Conservation (phyloP, 139 green algal species). For the Coelastrella sp. region DNA sequence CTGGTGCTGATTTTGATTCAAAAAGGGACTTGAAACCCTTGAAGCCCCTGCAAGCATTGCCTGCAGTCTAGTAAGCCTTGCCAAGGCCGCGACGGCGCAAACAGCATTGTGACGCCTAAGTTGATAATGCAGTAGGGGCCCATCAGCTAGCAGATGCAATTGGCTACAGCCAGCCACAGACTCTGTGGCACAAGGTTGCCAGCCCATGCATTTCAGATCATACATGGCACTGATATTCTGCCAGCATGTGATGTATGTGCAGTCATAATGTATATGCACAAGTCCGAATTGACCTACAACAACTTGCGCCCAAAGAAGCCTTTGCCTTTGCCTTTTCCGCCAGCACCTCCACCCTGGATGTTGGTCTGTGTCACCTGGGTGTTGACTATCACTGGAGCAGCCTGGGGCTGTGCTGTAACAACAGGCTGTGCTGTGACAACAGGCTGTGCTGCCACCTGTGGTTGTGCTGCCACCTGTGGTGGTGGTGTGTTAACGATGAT, state of each 20-base stretch:
- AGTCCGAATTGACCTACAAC: not conserved
- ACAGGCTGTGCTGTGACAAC: not conserved
- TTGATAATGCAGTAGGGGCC: no score
- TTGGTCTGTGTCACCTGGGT: not conserved
- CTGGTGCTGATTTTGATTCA: not conserved
- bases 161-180: no score
- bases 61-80: not conserved
- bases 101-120: no score
- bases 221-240: no score
- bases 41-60: not conserved
- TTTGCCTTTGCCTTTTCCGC: not conserved
- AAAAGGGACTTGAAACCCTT: not conserved
- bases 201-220: no score
- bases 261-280: not conserved
- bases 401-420: not conserved
- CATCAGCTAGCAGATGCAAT: no score
- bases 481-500: no score
- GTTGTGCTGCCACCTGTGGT: not conserved
- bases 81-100: no score
- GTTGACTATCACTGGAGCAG: slow-evolving; percentile 13
- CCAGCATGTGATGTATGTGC: not conserved
- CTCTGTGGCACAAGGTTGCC: no score
- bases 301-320: not conserved
- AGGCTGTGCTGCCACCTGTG: slow-evolving; percentile 6
- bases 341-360: not conserved